These are phyloP conservation scores for Hyphopichia buzzinii DNA, from an alignment of 1,139 yeast genomes.

Conservation along the genomic window DNA sequence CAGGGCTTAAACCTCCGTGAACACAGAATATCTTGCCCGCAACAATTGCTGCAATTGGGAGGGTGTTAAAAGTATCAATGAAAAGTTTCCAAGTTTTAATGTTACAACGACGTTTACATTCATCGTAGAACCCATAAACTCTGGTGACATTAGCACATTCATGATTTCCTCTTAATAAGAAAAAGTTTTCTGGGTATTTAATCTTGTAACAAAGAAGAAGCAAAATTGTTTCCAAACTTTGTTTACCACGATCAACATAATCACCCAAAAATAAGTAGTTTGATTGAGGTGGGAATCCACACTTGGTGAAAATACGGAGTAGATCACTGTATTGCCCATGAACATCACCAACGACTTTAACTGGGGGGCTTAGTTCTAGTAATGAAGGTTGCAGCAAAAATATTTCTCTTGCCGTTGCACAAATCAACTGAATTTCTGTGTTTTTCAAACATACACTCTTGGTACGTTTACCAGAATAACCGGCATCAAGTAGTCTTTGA, in stretches of 20 bases:
- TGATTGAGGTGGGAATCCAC: slow-evolving; percentile 97
- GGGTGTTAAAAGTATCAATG: slow-evolving; percentile 89
- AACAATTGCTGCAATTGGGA: slow-evolving; percentile 93
- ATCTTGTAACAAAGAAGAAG: slow-evolving; percentile 86
- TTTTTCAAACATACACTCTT: slow-evolving; percentile 85
- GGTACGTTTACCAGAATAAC: slow-evolving; percentile 90
- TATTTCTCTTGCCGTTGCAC: slow-evolving; percentile 84
- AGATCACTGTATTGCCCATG: slow-evolving; percentile 96
- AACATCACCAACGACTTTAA: slow-evolving; percentile 95
- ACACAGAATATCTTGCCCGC: slow-evolving; percentile 97
- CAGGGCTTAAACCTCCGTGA: slow-evolving; percentile 95
- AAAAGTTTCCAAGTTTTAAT: slow-evolving; percentile 92
- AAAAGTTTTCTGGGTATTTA: slow-evolving; percentile 94
- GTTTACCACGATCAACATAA: slow-evolving; percentile 96
- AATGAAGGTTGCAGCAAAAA: slow-evolving; percentile 86
- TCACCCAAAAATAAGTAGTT: slow-evolving; percentile 92
- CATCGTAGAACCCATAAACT: slow-evolving; percentile 96
- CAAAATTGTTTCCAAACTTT: slow-evolving; percentile 85
- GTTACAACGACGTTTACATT: slow-evolving; percentile 85
- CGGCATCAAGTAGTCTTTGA: slow-evolving; percentile 88
- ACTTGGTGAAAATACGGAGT: slow-evolving; percentile 85
- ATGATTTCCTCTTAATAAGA: slow-evolving; percentile 89
- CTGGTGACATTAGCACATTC: slow-evolving; percentile 96
- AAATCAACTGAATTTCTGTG: slow-evolving; percentile 80
- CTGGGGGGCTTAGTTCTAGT: slow-evolving; percentile 89